These are phyloP conservation scores for Epichloe sibirici DNA, from an alignment of 2,329 filamentous ascomycete species.

Conservation along the genomic window DNA sequence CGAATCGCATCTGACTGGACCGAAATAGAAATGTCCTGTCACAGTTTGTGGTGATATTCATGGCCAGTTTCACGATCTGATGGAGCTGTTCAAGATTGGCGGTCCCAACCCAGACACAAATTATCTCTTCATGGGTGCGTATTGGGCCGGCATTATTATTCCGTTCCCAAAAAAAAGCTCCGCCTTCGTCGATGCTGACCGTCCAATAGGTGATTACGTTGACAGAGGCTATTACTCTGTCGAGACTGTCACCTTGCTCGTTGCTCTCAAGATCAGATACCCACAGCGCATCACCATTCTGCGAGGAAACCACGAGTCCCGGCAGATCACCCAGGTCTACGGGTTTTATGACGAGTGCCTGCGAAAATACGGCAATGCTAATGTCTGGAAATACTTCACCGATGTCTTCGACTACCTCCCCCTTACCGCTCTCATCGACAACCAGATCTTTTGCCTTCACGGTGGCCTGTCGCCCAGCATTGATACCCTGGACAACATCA, in stretches of 20 bases:
- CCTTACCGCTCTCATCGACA: constrained; percentile 93
- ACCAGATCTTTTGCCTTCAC: constrained; percentile 98
- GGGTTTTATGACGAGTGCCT: constrained; percentile 99
- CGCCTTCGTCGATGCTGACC: constrained; percentile 1
- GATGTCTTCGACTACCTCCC: constrained; percentile 98
- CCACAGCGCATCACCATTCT: constrained; percentile 96
- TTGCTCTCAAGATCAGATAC: constrained; percentile 95
- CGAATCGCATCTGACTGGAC: constrained; percentile 2
- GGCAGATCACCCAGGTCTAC: constrained; percentile 98
- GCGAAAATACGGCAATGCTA: constrained; percentile 96
- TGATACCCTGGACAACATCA: constrained; percentile 89
- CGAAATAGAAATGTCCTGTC: constrained; percentile 79
- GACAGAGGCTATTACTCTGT: constrained; percentile 98
- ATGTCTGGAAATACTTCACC: constrained; percentile 98
- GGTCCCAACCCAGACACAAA: constrained; percentile 97
- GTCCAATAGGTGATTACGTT: constrained; percentile 73
- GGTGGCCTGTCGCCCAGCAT: constrained; percentile 94
- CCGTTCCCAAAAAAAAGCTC: not conserved
- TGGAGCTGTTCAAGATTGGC: constrained; percentile 99
- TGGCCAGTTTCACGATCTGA: constrained; percentile 96
- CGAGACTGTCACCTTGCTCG: constrained; percentile 91
- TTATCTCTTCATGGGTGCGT: constrained; percentile 95
- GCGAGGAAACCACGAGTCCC: constrained; percentile 96
- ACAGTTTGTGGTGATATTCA: constrained; percentile 99
- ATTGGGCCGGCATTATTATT: not conserved